Conservation (phyloP, 495 filamentous ascomycete genomes). For the Aspergillus homomorphus region DNA sequence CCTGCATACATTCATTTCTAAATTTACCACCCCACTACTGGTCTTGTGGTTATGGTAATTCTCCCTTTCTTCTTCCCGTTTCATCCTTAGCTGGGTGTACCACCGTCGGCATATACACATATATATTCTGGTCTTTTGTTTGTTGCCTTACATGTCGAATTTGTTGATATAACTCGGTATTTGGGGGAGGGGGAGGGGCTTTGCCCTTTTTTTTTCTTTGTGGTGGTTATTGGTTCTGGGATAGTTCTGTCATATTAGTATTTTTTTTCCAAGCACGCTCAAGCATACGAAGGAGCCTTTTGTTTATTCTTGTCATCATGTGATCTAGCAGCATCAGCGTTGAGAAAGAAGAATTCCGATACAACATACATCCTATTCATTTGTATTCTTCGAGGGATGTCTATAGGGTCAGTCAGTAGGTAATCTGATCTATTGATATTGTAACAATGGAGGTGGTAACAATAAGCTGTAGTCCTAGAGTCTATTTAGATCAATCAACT, state of each 20-base stretch:
- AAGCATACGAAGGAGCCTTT: slow-evolving; percentile 6
- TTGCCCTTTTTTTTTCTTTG: background rate
- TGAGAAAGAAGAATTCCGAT: background rate
- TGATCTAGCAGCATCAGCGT: background rate
- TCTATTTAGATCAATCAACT: no score
- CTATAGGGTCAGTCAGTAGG: no score
- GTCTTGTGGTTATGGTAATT: background rate
- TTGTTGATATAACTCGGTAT: no score
- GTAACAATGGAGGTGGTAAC: no score
- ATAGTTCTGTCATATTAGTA: background rate
- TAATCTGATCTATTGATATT: no score
- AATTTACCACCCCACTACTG: background rate
- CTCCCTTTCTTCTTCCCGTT: background rate
- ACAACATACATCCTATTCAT: background rate
- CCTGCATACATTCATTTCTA: background rate
- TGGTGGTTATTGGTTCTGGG: background rate
- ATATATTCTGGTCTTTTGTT: background rate
- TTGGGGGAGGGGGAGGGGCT: no score
- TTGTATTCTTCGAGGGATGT: no score
- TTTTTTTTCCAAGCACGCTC: slow-evolving; percentile 1
- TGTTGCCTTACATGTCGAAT: no score
- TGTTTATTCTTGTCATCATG: background rate
- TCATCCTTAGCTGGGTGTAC: background rate
- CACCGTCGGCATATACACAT: background rate
- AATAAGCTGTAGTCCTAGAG: no score